A percentile compares a stretch with the other conserved stretches of the same genome.
These are phyloP conservation scores for Musa itinerans DNA, from an alignment of 176 grass and related monocot species.

Conservation along the genomic window DNA sequence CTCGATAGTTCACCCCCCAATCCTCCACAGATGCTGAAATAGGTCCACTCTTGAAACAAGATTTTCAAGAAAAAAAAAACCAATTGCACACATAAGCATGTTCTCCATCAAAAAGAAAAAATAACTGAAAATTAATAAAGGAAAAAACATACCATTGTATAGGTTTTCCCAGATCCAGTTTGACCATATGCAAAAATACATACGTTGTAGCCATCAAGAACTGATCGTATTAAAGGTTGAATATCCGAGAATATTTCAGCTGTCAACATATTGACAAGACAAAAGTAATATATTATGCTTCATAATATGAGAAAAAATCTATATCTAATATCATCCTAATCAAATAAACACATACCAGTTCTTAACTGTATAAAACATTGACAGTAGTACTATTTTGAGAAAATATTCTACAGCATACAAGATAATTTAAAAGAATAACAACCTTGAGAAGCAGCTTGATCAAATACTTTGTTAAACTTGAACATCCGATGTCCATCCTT, in stretches of 20 bases:
- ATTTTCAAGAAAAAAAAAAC: not conserved
- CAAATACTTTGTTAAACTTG: slow-evolving; percentile 22
- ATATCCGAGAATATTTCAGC: slow-evolving; percentile 11
- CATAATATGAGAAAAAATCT: not conserved
- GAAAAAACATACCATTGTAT: slow-evolving; percentile 11
- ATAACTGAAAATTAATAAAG: not conserved
- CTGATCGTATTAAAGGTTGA: slow-evolving; percentile 18
- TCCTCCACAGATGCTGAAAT: slow-evolving; percentile 5
- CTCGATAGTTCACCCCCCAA: slow-evolving; percentile 24
- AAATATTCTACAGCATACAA: not conserved
- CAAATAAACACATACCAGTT: not conserved
- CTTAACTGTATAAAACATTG: not conserved
- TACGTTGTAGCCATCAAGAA: slow-evolving; percentile 20
- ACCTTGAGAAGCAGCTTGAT: slow-evolving; percentile 12
- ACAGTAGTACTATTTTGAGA: not conserved
- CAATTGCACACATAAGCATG: not conserved
- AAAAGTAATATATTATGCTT: not conserved
- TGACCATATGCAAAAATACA: slow-evolving; percentile 26
- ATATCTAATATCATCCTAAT: not conserved
- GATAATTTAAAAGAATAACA: not conserved
- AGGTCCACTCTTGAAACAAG: slow-evolving; percentile 10
- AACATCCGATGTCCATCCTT: slow-evolving; percentile 24
- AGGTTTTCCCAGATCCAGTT: slow-evolving; percentile 19
- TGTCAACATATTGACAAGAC: not conserved
- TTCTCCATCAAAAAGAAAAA: not conserved